Conservation (phyloP, 176 grass and related monocot species). For the Oryza meridionalis region DNA sequence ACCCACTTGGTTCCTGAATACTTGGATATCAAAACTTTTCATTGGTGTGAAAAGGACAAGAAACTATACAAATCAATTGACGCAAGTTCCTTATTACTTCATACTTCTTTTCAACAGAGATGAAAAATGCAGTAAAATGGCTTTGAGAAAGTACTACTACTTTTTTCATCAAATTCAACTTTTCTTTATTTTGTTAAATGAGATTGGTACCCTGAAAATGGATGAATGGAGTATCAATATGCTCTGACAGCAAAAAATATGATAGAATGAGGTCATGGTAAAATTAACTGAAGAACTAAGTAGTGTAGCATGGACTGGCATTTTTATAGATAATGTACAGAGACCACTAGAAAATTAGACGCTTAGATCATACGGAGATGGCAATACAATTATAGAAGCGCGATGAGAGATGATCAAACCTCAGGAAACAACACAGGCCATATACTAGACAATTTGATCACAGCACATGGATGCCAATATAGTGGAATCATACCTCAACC, state of each 20-base stretch:
- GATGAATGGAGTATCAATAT: background rate
- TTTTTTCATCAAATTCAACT: background rate
- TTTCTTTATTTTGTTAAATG: background rate
- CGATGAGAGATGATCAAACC: too few species aligned
- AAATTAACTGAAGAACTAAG: slow-evolving; percentile 21
- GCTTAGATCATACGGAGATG: background rate
- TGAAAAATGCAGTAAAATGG: background rate
- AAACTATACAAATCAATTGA: background rate
- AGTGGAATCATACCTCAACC: slow-evolving; percentile 61
- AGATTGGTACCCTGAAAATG: background rate
- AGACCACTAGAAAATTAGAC: too few species aligned
- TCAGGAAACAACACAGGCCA: background rate
- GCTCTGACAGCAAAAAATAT: background rate
- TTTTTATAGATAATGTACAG: background rate
- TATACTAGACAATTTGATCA: background rate
- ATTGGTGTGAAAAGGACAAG: background rate
- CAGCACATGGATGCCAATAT: background rate
- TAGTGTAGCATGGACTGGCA: background rate
- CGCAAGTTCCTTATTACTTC: background rate
- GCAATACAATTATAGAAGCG: background rate
- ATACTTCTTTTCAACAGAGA: background rate
- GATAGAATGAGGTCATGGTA: background rate
- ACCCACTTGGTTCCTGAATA: background rate
- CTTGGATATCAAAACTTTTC: background rate
- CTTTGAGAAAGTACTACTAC: background rate